Evolutionary conservation across 1,284 basidiomycete species (phyloP), one percentile per base, ranked within the genome.

Genomic region (Lentinus polychrous): DNA sequence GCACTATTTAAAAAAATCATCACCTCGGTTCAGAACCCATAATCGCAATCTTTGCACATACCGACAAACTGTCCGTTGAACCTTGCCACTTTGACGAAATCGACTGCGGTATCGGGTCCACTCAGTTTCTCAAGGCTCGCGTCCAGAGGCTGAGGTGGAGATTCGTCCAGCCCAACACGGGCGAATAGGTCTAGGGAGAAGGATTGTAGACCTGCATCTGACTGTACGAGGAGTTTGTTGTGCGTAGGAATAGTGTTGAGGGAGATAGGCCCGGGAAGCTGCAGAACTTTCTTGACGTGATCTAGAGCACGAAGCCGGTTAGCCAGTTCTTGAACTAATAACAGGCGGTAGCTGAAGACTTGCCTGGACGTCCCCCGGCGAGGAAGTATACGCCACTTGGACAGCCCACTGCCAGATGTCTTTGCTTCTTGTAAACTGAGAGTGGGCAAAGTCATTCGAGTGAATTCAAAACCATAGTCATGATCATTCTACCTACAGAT

Each of bases 171-270:
- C 11, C 73, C 73, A 6, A 83, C 72, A 20, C 78, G 77, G 1
- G 74, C 78, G 41, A 90, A 65, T 17, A 80, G 62, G 51, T 86
- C 83, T n/a, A 89, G 70, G 1, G 85, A 80, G 59, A 85, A 89
- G 1, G 83, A 74, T 31, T 76, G 56, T 2, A 90, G 64, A 1
- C 71, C 70, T n/a, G 63, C 66, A 40, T 85, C 79, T 17, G 73
- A 69, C 27, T 81, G 78, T 1, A 91, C 69, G 24, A 90, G 60
- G 47, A 90, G 73, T 55, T 79, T 83, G 60, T 86, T 81, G 63
- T 77, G 81, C 0, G 70, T 63, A 46, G 78, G 75, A 18, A 89
- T 60, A 0, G 79, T 76, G 8, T 76, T 69, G 43, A 90, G 69
- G 18, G 73, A 72, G 2, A 66, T 72, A 8, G 76, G 71, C 46